phyloP scores from a whole-genome alignment of 1,284 basidiomycete species.

The Ustilago hordei region DNA sequence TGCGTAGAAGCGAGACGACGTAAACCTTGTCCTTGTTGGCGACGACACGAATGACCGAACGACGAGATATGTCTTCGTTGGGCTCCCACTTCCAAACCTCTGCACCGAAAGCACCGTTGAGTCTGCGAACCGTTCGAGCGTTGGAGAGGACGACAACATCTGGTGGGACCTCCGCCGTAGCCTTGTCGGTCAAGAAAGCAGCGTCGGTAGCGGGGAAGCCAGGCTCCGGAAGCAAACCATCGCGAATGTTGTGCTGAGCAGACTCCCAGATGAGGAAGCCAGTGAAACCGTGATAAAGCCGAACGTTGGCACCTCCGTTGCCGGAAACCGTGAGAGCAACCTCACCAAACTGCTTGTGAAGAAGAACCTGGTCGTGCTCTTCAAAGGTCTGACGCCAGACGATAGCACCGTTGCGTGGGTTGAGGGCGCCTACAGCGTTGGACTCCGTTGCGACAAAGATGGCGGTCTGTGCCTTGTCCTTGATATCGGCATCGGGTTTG shows the following conservation, averaged over 20 bases:
- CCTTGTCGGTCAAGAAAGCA: conserved; percentile 44
- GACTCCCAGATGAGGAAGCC: conserved; percentile 81
- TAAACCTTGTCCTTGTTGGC: conserved; percentile 47
- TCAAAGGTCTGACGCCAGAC: conserved; percentile 86
- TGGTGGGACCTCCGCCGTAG: conserved; percentile 17
- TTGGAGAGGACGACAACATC: conserved; percentile 55
- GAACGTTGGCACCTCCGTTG: conserved; percentile 78
- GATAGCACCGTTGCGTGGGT: conserved; percentile 79
- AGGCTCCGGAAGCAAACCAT: conserved; percentile 40
- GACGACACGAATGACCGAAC: conserved; percentile 38
- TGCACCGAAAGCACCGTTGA: conserved; percentile 28
- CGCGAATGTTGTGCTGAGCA: conserved; percentile 38
- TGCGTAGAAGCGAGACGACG: conserved; percentile 48
- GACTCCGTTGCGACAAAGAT: conserved; percentile 79
- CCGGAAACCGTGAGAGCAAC: conserved; percentile 78
- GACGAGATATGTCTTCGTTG: conserved; percentile 31
- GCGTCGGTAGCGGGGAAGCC: conserved; percentile 52
- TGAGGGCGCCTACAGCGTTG: conserved; percentile 83
- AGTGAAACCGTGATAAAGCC: conserved; percentile 77
- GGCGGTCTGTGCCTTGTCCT: conserved; percentile 72
- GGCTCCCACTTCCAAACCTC: conserved; percentile 44
- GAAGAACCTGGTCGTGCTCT: conserved; percentile 79
- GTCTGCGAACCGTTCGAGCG: conserved; percentile 48
- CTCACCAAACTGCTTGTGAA: conserved; percentile 75
- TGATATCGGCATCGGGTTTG: conserved; percentile 52